These are phyloP conservation scores for Venturia nashicola DNA, from an alignment of 2,329 filamentous ascomycete genomes.

Conservation along the genomic window DNA sequence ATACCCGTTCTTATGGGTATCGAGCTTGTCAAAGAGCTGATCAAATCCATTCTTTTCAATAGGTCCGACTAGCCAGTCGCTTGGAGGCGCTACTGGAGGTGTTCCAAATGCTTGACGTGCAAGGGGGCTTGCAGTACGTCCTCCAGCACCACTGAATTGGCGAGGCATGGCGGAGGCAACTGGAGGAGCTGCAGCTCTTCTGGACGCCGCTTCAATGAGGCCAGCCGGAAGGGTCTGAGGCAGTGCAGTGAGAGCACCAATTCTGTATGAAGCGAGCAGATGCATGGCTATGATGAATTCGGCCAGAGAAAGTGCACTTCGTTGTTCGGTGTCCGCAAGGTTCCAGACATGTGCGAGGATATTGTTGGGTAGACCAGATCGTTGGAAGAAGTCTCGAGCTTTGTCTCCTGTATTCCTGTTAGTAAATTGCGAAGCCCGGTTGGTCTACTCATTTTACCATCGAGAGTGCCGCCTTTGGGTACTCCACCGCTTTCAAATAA, in stretches of 20 bases:
- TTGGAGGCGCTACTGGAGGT: conserved; percentile 37
- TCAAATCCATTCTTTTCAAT: conserved; percentile 84
- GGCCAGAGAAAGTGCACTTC: conserved; percentile 71
- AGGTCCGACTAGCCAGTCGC: conserved; percentile 72
- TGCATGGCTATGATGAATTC: conserved; percentile 99
- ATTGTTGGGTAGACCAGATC: conserved; percentile 80
- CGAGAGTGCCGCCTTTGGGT: conserved; percentile 42
- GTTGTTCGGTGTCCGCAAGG: conserved; percentile 84
- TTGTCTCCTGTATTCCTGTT: conserved; percentile 49
- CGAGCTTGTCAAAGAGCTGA: conserved; percentile 69
- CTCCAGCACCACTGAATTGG: conserved; percentile 61
- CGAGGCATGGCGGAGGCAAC: conserved; percentile 52
- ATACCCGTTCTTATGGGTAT: conserved; percentile 66
- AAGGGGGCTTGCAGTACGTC: conserved; percentile 48
- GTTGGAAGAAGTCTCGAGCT: conserved; percentile 91
- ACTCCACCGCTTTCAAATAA: conserved; percentile 84
- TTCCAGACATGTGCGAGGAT: conserved; percentile 92
- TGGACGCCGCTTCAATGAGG: conserved; percentile 79
- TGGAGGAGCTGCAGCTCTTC: conserved; percentile 35
- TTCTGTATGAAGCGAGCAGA: conserved; percentile 82
- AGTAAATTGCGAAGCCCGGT: background rate
- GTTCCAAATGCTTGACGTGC: conserved; percentile 37
- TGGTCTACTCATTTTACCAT: background rate
- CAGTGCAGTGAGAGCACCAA: conserved; percentile 63
- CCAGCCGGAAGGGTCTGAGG: conserved; percentile 72